Conservation (phyloP, 73 alveolate genomes). For the Loxodes magnus region DNA sequence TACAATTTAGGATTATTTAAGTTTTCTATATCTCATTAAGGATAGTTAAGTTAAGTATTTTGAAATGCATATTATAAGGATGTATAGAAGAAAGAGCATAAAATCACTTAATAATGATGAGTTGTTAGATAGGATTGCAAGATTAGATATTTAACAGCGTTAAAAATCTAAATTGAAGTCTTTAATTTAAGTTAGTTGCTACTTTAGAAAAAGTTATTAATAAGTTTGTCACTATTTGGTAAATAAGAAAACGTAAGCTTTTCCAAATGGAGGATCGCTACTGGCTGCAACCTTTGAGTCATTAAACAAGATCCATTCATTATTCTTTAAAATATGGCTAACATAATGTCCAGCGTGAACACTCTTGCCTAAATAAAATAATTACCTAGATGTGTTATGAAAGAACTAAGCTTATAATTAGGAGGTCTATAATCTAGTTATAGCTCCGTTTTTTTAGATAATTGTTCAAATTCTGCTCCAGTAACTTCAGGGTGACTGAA, state of each 20-base stretch:
- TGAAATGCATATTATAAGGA: too few species aligned
- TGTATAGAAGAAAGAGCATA: too few species aligned
- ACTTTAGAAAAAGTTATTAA: too few species aligned
- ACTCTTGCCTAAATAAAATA: conserved; percentile 76
- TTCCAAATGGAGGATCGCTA: conserved; percentile 86
- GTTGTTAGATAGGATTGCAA: too few species aligned
- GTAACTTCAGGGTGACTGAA: conserved; percentile 66
- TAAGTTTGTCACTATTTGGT: too few species aligned
- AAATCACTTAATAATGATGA: too few species aligned
- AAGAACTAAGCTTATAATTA: background rate
- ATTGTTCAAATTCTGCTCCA: conserved; percentile 23
- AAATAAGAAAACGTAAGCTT: conserved; percentile 91
- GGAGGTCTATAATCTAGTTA: conserved; percentile 6
- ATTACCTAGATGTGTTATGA: conserved; percentile 9
- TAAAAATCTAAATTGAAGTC: too few species aligned
- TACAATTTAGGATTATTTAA: too few species aligned
- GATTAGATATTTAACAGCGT: too few species aligned
- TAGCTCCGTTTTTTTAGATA: background rate
- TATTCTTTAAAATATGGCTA: conserved; percentile 72
- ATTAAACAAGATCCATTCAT: conserved; percentile 88
- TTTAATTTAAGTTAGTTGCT: too few species aligned
- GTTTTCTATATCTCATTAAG: too few species aligned
- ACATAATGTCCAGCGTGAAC: conserved; percentile 98
- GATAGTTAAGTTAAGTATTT: too few species aligned
- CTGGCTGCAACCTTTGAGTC: conserved; percentile 92